phyloP scores from a whole-genome alignment of 306 rosid genomes.

The Pyrus bretschneideri region DNA sequence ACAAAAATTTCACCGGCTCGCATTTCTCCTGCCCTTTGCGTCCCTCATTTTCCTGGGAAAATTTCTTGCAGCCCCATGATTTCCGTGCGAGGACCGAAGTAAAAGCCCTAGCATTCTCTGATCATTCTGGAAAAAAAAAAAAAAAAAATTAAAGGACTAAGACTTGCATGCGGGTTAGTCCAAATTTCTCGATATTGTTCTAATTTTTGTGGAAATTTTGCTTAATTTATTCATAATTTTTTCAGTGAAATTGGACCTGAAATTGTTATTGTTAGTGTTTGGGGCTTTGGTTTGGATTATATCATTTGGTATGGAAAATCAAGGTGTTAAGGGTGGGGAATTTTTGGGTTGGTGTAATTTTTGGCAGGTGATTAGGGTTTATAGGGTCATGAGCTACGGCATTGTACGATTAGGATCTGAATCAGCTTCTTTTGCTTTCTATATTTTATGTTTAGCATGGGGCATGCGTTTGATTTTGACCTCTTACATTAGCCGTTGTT shows the following conservation, averaged over 20 bases:
- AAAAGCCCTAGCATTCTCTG: neutral
- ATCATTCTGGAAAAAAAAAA: neutral
- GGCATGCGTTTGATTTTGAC: neutral
- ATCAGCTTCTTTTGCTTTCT: neutral
- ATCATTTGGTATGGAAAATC: neutral
- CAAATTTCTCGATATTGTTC: neutral
- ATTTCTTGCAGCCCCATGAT: neutral
- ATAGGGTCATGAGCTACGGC: neutral
- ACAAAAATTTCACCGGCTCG: neutral
- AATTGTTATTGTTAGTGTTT: neutral
- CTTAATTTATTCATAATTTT: neutral
- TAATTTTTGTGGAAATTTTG: neutral
- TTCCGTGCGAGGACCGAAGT: neutral
- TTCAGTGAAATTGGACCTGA: neutral
- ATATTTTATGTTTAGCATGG: neutral
- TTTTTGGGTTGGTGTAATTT: neutral
- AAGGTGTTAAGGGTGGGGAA: neutral
- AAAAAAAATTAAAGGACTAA: neutral
- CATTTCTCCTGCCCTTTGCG: neutral
- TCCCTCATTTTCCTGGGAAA: neutral
- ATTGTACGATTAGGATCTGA: neutral
- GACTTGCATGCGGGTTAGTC: neutral
- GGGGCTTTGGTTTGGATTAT: neutral
- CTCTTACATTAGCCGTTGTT: neutral
- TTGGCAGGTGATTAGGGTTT: constrained; percentile 1